Percentiles rank a stretch among this genome's conserved stretches.
Conservation (phyloP, 2,329 filamentous ascomycete species). For the Calonectria montana region DNA sequence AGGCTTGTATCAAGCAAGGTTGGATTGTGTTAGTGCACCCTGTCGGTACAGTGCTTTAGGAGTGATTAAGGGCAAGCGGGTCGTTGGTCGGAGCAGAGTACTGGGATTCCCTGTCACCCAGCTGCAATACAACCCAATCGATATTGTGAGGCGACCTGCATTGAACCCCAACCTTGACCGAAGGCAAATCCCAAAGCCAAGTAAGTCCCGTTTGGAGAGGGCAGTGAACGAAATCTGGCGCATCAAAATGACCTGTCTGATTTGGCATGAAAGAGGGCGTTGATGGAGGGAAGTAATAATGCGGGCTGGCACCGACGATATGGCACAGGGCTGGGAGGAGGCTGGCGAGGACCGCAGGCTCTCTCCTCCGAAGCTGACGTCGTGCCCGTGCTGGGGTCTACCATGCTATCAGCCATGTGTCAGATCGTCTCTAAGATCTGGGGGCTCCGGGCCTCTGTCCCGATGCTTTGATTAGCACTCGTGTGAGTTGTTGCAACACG, state of each 20-base stretch:
- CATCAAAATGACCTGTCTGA: conserved; percentile 1
- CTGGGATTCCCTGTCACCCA: neutral
- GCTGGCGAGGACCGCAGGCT: neutral
- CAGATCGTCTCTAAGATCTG: conserved; percentile 10
- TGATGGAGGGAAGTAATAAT: neutral
- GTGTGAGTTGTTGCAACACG: conserved; percentile 3
- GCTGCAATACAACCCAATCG: conserved; percentile 3
- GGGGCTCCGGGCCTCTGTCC: neutral
- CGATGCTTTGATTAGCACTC: conserved; percentile 2
- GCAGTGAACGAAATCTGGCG: neutral
- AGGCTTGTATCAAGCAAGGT: neutral
- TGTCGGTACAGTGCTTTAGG: neutral
- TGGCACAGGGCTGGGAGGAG: neutral
- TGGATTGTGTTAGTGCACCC: neutral
- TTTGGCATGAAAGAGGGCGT: neutral
- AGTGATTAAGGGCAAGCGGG: neutral
- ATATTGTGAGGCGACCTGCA: conserved; percentile 6
- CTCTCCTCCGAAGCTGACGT: neutral
- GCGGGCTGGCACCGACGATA: conserved; percentile 2
- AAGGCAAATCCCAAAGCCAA: neutral
- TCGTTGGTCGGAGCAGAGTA: neutral
- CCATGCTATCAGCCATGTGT: neutral
- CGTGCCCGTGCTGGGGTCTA: neutral
- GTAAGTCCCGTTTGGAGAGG: neutral
- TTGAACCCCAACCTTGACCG: neutral